Evolutionary conservation across 2,329 filamentous ascomycete genomes (phyloP), one percentile per base, ranked within the genome.

Genomic region (Huntiella moniliformis): DNA sequence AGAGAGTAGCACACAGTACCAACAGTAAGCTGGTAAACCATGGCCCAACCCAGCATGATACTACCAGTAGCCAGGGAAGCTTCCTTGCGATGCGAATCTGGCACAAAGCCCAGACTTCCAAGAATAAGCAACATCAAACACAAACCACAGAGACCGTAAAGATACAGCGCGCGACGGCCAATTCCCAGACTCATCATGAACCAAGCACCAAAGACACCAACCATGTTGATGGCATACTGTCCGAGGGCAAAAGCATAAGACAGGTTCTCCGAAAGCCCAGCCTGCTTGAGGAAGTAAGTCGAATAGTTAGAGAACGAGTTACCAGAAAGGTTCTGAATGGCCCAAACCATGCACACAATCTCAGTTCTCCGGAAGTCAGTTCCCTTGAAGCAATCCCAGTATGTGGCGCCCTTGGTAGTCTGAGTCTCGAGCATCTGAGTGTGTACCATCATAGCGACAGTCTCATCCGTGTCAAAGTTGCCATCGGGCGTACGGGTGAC

Each of bases 1-100:
- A 94, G 72, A 0, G 84, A 91, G 63, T 92, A 94, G 61, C 81
- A 85, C 5, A 93, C 84, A 0, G 86, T 91, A 35, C 86, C 86
- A 42, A 94, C 85, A 0, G 83, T 82, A 41, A 88, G 68, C 58
- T 94, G 84, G 63, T 93, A 94, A 55, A 79, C 73, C 39, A 91
- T 64, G 1, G 86, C 79, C 81, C 81, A 91, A 47, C 78, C 61
- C 32, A 91, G 67, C 80, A 94, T 87, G 61, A 94, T 81, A 50
- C 73, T 73, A n/a, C 84, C 84, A 0, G 83, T 91, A 1, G 83
- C 84, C 48, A 88, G 65, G 3, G 81, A 80, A 1, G 71, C 76
- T 52, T 74, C 60, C 33, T 70, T 57, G 4, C 71, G 66, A 54
- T 84, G 68, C 0, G 61, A 54, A 0, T 71, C 64, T 0, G 79